Percentiles rank a stretch among this genome's conserved stretches.
Conservation (phyloP, 1,284 basidiomycete species). For the Trichosporon sp. region DNA sequence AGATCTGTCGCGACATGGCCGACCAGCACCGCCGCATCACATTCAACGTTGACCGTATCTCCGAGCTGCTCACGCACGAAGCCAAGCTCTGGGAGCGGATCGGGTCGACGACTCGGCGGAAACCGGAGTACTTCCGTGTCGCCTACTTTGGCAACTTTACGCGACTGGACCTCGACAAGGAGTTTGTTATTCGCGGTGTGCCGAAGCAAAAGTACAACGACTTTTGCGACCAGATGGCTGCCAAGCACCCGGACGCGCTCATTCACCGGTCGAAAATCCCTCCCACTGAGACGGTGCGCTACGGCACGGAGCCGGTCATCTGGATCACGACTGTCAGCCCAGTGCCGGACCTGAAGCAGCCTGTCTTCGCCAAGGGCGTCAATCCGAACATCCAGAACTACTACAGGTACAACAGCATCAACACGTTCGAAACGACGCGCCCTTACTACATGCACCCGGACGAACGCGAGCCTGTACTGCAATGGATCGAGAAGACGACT, state of each 20-base stretch:
- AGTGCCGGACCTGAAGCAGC: constrained; percentile 71
- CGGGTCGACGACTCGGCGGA: constrained; percentile 72
- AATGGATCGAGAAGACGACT: constrained; percentile 84
- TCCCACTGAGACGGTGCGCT: constrained; percentile 73
- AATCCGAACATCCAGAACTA: constrained; percentile 74
- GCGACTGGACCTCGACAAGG: constrained; percentile 42
- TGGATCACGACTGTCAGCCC: constrained; percentile 82
- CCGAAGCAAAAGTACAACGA: constrained; percentile 43
- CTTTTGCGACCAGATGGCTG: constrained; percentile 80
- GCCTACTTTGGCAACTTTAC: constrained; percentile 44
- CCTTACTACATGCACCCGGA: constrained; percentile 64
- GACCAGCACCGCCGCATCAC: constrained; percentile 78
- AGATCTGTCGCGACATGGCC: constrained; percentile 85
- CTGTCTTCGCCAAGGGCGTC: constrained; percentile 83
- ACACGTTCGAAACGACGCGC: constrained; percentile 72
- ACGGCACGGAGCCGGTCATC: constrained; percentile 76
- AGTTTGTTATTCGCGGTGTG: constrained; percentile 44
- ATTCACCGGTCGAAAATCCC: constrained; percentile 71
- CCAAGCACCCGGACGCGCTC: constrained; percentile 83
- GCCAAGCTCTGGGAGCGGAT: constrained; percentile 78
- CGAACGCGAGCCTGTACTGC: constrained; percentile 52
- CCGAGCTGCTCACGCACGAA: constrained; percentile 79
- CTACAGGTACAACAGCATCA: constrained; percentile 60
- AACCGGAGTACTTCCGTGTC: constrained; percentile 88
- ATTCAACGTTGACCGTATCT: constrained; percentile 78